Evolutionary conservation across 2,329 filamentous ascomycete genomes (phyloP).

Genomic region (Exophiala spinifera): DNA sequence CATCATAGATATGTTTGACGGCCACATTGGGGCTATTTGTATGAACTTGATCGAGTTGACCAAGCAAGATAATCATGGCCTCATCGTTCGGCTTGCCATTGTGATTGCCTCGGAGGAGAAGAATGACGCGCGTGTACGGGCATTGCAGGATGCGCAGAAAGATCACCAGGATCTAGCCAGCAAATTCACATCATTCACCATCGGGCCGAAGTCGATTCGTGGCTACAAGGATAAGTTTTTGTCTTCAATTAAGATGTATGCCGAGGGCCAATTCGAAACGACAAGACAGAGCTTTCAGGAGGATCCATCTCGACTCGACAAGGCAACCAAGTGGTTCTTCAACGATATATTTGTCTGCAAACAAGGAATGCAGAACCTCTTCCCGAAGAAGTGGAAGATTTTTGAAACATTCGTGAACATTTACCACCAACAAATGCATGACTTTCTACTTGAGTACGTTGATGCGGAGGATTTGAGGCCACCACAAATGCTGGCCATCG

Average conservation of each 20-base stretch:
- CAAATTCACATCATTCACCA: slow-evolving; percentile 91
- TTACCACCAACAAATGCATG: slow-evolving; percentile 93
- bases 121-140: slow-evolving; percentile 86
- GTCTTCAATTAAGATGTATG: slow-evolving; percentile 70
- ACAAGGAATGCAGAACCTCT: slow-evolving; percentile 82
- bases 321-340: slow-evolving; percentile 92
- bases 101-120: slow-evolving; percentile 95
- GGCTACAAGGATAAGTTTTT: slow-evolving; percentile 98
- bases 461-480: slow-evolving; percentile 82
- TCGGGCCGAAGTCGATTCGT: slow-evolving; percentile 84
- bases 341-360: slow-evolving; percentile 95
- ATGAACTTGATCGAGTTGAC: slow-evolving; percentile 87
- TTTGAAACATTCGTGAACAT: slow-evolving; percentile 84
- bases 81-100: slow-evolving; percentile 87
- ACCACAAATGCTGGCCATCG: slow-evolving; percentile 82
- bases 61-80: slow-evolving; percentile 77
- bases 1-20: slow-evolving; percentile 91
- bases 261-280: slow-evolving; percentile 69
- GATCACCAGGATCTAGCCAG: slow-evolving; percentile 94
- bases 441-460: slow-evolving; percentile 78
- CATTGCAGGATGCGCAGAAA: slow-evolving; percentile 88
- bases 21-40: slow-evolving; percentile 84
- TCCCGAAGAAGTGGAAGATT: slow-evolving; percentile 97
- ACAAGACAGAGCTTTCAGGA: slow-evolving; percentile 73
- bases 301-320: slow-evolving; percentile 78